Evolutionary conservation across 306 rosid species (phyloP).

Genomic region (Begonia peltatifolia): DNA sequence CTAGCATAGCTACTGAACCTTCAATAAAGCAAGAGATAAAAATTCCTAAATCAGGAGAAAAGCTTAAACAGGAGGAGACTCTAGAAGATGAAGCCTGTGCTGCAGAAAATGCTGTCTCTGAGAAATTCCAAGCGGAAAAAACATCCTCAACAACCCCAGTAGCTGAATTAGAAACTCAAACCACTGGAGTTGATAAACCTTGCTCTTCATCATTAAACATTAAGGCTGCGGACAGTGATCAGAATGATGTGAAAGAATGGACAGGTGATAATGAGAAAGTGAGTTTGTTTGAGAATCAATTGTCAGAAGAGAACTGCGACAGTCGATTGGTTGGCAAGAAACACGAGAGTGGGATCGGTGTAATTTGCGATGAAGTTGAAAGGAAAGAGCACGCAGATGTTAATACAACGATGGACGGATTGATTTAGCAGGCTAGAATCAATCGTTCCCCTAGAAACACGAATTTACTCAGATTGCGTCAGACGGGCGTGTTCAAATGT

Average conservation of each 20-base stretch:
- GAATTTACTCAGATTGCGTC: background rate
- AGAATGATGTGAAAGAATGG: background rate
- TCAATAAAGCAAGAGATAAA: slow-evolving; percentile 20
- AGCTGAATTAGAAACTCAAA: background rate
- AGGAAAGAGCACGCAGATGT: background rate
- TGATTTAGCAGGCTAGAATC: background rate
- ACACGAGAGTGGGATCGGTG: background rate
- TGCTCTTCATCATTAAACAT: background rate
- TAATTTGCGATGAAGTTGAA: background rate
- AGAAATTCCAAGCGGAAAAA: background rate
- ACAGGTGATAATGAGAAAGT: no score
- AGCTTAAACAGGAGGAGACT: slow-evolving; percentile 13
- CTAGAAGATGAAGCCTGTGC: slow-evolving; percentile 5
- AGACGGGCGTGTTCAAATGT: background rate
- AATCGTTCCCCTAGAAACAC: background rate
- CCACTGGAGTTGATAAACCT: slow-evolving; percentile 1
- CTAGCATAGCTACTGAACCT: slow-evolving; percentile 13
- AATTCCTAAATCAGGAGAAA: slow-evolving; percentile 8
- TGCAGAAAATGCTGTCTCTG: background rate
- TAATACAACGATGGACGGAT: background rate
- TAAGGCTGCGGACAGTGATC: background rate
- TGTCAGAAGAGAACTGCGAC: no score
- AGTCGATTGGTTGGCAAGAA: no score
- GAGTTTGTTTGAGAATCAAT: no score
- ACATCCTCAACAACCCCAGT: background rate